Evolutionary conservation across 805 yeast genomes (phyloP), one percentile per base, ranked within the genome.

Genomic region (Naumovozyma baii): DNA sequence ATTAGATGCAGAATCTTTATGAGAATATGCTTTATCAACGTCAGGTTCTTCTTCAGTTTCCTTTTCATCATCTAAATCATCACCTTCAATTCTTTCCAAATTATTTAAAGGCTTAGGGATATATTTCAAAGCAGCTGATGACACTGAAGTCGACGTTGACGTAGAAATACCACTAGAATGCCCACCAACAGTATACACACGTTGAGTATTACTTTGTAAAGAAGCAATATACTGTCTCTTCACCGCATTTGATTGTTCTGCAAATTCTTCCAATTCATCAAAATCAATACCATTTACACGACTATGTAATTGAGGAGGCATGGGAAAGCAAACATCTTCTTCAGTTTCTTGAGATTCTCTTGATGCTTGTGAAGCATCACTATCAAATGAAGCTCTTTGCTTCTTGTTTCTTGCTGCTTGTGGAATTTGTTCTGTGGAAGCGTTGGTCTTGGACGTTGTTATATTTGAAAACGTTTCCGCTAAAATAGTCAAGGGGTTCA

Each of bases 261-360:
- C 77, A 54, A 82, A 85, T 49, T 83, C 92, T 42, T 85, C 95
- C 48, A 90, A 73, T 54, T 87, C 96, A 53, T 78, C 86, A 53
- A 90, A 86, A 61, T 90, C 95, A 49, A 92, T 84, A 14, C 95
- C 96, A 44, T 78, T 78, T 33, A 74, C 66, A 37, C 75, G 67
- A 12, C 69, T 67, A 41, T 72, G 76, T 44, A 80, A 81, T 38
- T 51, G 54, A 3, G 83, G 78, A 37, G 77, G 66, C 85, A 86
- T 81, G 2, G 97, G 97, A 63, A 88, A 88, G 68, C 97, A 90
- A 34, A 90, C 98, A 72, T 90, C 97, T 57, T 86, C 96, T 54
- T 90, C 97, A 0, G 95, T 86, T 55, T 87, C 96, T 50, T 84
- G 94, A 3, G 88, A 79, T 15, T 79, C 76, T 47, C 86, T 69